phyloP scores from a whole-genome alignment of 768 basidiomycete species.

The Trametes punicea region DNA sequence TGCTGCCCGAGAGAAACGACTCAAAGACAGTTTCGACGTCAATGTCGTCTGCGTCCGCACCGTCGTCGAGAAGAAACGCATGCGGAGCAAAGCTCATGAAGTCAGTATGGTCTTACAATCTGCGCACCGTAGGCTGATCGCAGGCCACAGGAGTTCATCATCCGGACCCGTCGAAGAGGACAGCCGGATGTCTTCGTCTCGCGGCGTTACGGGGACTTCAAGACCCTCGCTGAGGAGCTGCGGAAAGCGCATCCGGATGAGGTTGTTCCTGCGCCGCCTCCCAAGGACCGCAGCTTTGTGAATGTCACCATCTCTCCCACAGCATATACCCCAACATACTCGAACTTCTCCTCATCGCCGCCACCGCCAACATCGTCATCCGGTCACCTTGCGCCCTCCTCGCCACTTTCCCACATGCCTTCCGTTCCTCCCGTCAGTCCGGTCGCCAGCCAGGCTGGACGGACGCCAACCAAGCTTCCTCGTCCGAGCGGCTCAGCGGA shows the following conservation, averaged over 20 bases:
- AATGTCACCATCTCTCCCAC: slow-evolving; percentile 38
- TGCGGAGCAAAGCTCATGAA: slow-evolving; percentile 85
- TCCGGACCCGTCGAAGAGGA: slow-evolving; percentile 76
- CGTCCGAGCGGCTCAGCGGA: background rate
- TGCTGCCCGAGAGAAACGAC: slow-evolving; percentile 44
- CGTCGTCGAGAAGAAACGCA: slow-evolving; percentile 77
- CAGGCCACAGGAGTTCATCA: slow-evolving; percentile 79
- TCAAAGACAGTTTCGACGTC: slow-evolving; percentile 71
- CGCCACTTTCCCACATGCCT: background rate
- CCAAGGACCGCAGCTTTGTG: slow-evolving; percentile 81
- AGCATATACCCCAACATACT: slow-evolving; percentile 14
- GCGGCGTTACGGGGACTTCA: slow-evolving; percentile 93
- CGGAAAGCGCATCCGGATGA: slow-evolving; percentile 84
- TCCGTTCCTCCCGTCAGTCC: slow-evolving; percentile 10
- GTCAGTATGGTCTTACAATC: slow-evolving; percentile 41
- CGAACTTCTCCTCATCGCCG: slow-evolving; percentile 1
- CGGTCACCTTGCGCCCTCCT: slow-evolving; percentile 4
- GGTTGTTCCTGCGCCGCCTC: slow-evolving; percentile 76
- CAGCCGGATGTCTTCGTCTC: slow-evolving; percentile 83
- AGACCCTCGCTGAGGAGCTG: slow-evolving; percentile 83
- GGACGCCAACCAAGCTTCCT: background rate
- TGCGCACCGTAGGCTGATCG: background rate
- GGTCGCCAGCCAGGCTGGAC: slow-evolving; percentile 4
- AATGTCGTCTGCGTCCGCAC: slow-evolving; percentile 88
- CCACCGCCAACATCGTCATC: slow-evolving; percentile 9